These are phyloP conservation scores for Arthrobotrys megalospora DNA, from an alignment of 2,329 filamentous ascomycete genomes.

Conservation along the genomic window DNA sequence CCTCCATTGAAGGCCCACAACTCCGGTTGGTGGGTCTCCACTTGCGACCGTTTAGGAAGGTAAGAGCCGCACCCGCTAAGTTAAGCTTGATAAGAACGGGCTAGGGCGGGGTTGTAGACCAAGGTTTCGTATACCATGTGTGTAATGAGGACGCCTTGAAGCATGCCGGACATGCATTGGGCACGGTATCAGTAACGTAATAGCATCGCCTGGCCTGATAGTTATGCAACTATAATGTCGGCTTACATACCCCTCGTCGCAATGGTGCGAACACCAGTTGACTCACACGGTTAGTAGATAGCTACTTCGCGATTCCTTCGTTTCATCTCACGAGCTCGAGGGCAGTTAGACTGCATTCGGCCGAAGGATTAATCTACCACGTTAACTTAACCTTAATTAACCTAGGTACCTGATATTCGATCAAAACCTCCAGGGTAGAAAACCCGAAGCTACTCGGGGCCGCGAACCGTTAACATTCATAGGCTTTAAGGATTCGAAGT, in stretches of 20 bases:
- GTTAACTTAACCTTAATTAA: too few species aligned
- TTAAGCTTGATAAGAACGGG: constrained; percentile 8
- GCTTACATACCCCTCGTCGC: background rate
- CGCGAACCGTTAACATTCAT: too few species aligned
- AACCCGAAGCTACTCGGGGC: too few species aligned
- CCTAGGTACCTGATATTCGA: too few species aligned
- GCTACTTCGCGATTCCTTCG: background rate
- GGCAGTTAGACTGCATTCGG: too few species aligned
- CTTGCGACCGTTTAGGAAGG: constrained; percentile 12
- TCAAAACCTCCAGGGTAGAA: too few species aligned
- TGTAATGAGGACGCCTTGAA: constrained; percentile 3
- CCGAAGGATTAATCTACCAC: too few species aligned
- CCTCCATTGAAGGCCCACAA: background rate
- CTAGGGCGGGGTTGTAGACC: constrained; percentile 9
- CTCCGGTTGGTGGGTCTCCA: constrained; percentile 22
- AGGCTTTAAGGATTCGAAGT: too few species aligned
- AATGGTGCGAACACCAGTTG: background rate
- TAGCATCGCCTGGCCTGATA: constrained; percentile 19
- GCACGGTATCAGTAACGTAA: constrained; percentile 11
- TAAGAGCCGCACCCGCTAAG: constrained; percentile 21
- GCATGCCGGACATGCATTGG: constrained; percentile 3
- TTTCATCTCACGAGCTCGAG: constrained; percentile 1
- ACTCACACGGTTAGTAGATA: background rate
- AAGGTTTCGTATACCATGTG: constrained; percentile 5
- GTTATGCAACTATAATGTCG: background rate